phyloP scores from a whole-genome alignment of 768 basidiomycete genomes.

The Suillus decipiens region DNA sequence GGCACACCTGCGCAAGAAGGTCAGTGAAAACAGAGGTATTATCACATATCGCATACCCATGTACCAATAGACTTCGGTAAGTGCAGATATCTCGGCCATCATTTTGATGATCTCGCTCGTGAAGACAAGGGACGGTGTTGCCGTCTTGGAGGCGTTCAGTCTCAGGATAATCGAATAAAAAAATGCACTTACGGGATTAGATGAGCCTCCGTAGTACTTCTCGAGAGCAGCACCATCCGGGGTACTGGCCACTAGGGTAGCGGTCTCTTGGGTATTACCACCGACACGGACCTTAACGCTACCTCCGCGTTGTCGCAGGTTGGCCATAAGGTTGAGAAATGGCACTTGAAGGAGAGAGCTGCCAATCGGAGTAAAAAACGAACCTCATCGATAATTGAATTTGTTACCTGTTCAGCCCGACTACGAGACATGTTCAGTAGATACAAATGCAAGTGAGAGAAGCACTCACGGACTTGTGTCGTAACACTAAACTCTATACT shows the following conservation, averaged over 20 bases:
- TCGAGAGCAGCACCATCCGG: conserved; percentile 49
- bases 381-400: too few relatives aligned
- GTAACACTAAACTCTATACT: conserved; percentile 77
- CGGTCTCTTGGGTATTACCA: conserved; percentile 79
- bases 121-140: conserved; percentile 67
- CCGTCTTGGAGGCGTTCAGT: conserved; percentile 41
- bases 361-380: neutral
- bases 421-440: conserved; percentile 7
- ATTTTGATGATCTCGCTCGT: conserved; percentile 68
- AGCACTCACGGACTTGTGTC: conserved; percentile 58
- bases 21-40: neutral
- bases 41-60: conserved; percentile 38
- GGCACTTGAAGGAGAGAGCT: conserved; percentile 57
- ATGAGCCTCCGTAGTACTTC: conserved; percentile 41
- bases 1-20: conserved; percentile 45
- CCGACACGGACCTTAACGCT: conserved; percentile 68
- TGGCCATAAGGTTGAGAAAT: conserved; percentile 80
- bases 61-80: conserved; percentile 69
- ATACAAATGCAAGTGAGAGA: neutral
- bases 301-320: conserved; percentile 66
- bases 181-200: conserved; percentile 42
- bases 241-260: conserved; percentile 48
- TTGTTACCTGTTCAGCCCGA: conserved; percentile 23
- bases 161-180: neutral
- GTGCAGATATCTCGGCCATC: conserved; percentile 56